phyloP scores from a whole-genome alignment of 306 rosid genomes.

The Quercus glauca region DNA sequence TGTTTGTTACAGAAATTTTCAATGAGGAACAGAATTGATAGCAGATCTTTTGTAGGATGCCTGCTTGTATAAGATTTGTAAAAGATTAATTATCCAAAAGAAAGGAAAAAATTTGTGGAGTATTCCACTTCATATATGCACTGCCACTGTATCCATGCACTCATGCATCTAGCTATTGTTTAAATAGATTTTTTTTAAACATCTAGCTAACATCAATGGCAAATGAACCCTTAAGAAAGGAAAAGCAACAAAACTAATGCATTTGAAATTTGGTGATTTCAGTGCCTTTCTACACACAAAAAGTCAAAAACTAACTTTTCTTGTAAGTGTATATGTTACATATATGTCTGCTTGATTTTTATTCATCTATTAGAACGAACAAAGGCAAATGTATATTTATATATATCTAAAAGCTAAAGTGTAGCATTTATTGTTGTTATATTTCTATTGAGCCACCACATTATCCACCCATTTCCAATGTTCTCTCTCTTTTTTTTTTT shows the following conservation, averaged over 20 bases:
- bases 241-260: background rate
- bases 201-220: too few relatives aligned
- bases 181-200: too few relatives aligned
- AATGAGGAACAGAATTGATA: background rate
- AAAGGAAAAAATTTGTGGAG: background rate
- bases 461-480: too few relatives aligned
- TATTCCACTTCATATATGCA: background rate
- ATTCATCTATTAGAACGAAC: background rate
- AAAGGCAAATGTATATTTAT: background rate
- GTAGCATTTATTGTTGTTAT: too few relatives aligned
- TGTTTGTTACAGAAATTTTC: too few relatives aligned
- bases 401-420: too few relatives aligned
- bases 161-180: background rate
- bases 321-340: background rate
- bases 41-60: background rate
- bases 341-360: constrained; percentile 7
- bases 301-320: background rate
- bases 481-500: too few relatives aligned
- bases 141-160: background rate
- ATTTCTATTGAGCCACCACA: too few relatives aligned
- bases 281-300: background rate
- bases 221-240: too few relatives aligned
- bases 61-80: background rate
- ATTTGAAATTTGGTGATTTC: background rate
- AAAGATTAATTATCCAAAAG: background rate